A percentile compares a stretch with the other conserved stretches of the same genome.
These are phyloP conservation scores for Scedosporium apiospermum DNA, from an alignment of 2,329 filamentous ascomycete species.

Conservation along the genomic window DNA sequence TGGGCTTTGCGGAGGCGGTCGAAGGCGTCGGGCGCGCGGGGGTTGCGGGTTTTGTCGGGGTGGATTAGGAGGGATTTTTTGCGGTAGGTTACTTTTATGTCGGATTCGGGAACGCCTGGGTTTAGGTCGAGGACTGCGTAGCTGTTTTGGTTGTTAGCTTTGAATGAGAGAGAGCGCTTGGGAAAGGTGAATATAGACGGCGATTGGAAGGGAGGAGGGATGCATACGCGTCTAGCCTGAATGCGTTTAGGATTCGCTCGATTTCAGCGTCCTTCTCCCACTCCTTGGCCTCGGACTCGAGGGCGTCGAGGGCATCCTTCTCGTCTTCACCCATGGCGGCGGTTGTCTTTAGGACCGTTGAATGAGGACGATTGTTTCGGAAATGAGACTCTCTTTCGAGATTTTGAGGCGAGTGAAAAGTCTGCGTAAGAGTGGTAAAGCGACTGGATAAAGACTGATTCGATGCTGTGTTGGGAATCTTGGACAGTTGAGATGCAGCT, in stretches of 20 bases:
- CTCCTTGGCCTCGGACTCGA: conserved; percentile 80
- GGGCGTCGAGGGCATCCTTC: conserved; percentile 56
- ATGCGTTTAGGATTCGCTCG: conserved; percentile 84
- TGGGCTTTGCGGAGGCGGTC: conserved; percentile 95
- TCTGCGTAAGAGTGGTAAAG: too few relatives aligned
- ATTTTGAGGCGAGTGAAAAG: background rate
- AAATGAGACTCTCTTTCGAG: too few relatives aligned
- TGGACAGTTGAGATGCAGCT: background rate
- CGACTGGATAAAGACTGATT: too few relatives aligned
- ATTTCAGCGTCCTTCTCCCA: conserved; percentile 97
- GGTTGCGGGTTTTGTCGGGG: conserved; percentile 93
- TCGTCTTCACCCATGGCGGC: conserved; percentile 44
- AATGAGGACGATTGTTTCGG: background rate
- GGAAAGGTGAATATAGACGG: background rate
- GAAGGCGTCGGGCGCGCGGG: conserved; percentile 85
- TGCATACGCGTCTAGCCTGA: conserved; percentile 56
- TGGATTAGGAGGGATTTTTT: conserved; percentile 98
- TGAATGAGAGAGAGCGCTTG: conserved; percentile 3
- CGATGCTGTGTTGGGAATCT: too few relatives aligned
- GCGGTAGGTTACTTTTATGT: conserved; percentile 91
- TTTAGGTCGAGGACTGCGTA: conserved; percentile 95
- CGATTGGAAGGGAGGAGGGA: background rate
- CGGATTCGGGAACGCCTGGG: conserved; percentile 87
- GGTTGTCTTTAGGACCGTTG: background rate
- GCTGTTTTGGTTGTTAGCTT: conserved; percentile 27